Base-by-base conservation (phyloP, 83 land plant species). In the Diphasiastrum complanatum region DNA sequence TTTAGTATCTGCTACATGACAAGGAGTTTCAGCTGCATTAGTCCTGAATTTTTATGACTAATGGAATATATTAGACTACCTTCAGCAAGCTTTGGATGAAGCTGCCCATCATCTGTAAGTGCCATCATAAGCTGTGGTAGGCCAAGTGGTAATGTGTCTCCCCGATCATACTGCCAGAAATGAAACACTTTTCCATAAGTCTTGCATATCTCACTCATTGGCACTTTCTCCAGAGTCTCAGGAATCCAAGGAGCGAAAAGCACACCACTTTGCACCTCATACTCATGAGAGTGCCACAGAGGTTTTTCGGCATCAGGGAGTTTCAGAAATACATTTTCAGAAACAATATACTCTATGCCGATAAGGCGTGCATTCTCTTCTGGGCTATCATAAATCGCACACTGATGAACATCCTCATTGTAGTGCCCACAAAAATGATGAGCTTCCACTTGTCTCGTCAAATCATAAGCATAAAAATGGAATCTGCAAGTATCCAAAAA, bases 251-350 rank as follows among this genome's bases (percentile, higher is more conserved):
- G 97, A 70, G 84, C 26, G 85, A 87, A 87, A 20, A 91, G 76
- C 14, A 78, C 52, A n/a, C 97, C 97, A 49, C 97, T 72, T 76
- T 82, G 84, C 48, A 91, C 97, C 71, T 91, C 97, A 62, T 78
- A 91, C 75, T 82, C 90, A 61, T 91, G 95, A 4, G 97, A 79
- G 68, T 91, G 97, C 97, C 97, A 91, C 52, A 91, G 71, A 66
- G 69, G 74, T 74, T 91, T 91, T 81, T 91, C 95, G 24, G 48
- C 75, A 37, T 84, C 97, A 24, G 95, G 95, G 45, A 91, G 73
- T 1, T 79, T 47, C 64, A 68, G 16, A 66, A 91, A 91, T 27
- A 91, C 66, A 5, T 30, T 56, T 71, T 91, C 97, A 0, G 79
- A 49, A 37, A 91, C 51, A 3, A 91, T 76, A 81, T 87, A 91